phyloP scores from a whole-genome alignment of 768 basidiomycete genomes.

The Pisolithus marmoratus region DNA sequence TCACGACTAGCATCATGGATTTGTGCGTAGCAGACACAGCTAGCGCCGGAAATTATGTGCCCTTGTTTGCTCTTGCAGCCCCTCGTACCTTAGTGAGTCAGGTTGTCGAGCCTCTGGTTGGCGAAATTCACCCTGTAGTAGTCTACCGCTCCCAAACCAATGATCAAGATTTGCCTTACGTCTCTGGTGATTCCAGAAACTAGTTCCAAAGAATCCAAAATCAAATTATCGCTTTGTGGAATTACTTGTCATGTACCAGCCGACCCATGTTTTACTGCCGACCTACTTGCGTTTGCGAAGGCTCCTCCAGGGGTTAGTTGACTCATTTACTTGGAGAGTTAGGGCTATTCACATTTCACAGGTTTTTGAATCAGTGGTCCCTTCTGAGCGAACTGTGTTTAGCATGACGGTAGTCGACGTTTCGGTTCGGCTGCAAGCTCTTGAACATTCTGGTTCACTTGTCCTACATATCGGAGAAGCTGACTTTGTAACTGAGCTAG shows the following conservation, averaged over 20 bases:
- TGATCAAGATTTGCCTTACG: conserved; percentile 60
- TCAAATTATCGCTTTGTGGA: conserved; percentile 59
- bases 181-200: conserved; percentile 58
- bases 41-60: conserved; percentile 22
- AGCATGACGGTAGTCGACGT: conserved; percentile 60
- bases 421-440: conserved; percentile 56
- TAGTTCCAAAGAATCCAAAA: conserved; percentile 69
- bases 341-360: conserved; percentile 16
- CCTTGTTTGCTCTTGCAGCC: conserved; percentile 51
- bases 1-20: conserved; percentile 62
- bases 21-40: conserved; percentile 48
- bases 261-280: conserved; percentile 56
- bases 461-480: conserved; percentile 60
- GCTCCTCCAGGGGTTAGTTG: conserved; percentile 81
- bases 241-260: conserved; percentile 59
- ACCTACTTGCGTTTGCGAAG: conserved; percentile 61
- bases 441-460: conserved; percentile 57
- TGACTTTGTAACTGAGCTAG: conserved; percentile 67
- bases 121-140: conserved; percentile 18
- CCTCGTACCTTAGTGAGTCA: conserved; percentile 53
- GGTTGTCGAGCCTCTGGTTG: not conserved
- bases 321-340: not conserved
- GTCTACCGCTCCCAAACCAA: conserved; percentile 42
- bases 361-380: conserved; percentile 92
- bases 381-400: conserved; percentile 77